Evolutionary conservation across 2,329 filamentous ascomycete species (phyloP).

Genomic region (Fusarium pseudograminearum): DNA sequence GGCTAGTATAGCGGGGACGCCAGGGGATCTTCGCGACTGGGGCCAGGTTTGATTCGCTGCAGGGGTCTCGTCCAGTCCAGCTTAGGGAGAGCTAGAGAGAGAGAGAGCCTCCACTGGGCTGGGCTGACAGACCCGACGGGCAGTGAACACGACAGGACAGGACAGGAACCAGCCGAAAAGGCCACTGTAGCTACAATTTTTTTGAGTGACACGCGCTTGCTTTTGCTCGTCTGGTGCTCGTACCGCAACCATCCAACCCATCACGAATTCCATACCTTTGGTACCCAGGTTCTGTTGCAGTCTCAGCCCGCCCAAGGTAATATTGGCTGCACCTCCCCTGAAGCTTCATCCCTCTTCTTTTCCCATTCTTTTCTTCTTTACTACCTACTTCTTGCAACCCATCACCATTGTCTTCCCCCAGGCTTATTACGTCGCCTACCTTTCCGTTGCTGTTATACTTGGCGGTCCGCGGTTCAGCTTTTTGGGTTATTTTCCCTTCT

Average conservation of each 20-base stretch:
- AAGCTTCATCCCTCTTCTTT: conserved; percentile 41
- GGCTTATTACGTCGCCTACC: conserved; percentile 26
- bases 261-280: conserved; percentile 27
- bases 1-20: conserved; percentile 31
- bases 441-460: conserved; percentile 25
- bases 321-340: conserved; percentile 39
- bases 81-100: conserved; percentile 18
- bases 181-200: conserved; percentile 57
- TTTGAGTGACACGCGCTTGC: conserved; percentile 34
- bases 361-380: conserved; percentile 28
- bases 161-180: conserved; percentile 47
- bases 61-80: conserved; percentile 1
- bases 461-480: conserved; percentile 38
- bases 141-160: background rate
- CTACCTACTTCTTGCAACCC: conserved; percentile 33
- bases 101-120: conserved; percentile 34
- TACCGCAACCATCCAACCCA: conserved; percentile 33
- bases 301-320: conserved; percentile 33
- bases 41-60: conserved; percentile 42
- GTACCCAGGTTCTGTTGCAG: conserved; percentile 5
- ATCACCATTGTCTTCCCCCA: conserved; percentile 22
- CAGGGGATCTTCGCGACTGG: conserved; percentile 39
- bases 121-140: conserved; percentile 22
- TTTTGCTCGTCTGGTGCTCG: conserved; percentile 1
- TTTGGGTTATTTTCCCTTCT: conserved; percentile 34